Evolutionary conservation across 2,329 filamentous ascomycete species (phyloP), one percentile per base, ranked within the genome.

Genomic region (Pestalotiopsis sp.): DNA sequence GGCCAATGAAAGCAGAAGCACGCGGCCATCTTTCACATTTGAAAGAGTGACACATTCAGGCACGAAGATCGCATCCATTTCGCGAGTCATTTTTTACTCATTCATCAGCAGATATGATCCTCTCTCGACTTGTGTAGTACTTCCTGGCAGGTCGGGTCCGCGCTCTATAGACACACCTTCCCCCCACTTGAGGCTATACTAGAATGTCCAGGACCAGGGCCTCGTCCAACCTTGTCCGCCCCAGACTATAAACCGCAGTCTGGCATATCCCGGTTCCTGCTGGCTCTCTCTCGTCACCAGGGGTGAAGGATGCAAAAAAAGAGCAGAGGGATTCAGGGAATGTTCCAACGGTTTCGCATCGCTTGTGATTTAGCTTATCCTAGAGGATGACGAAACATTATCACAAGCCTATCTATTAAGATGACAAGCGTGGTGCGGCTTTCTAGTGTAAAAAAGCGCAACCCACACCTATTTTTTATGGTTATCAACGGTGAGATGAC

Each of bases 131-230:
- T 59, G n/a, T 52, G 45, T 17, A 23, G 23, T 14, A 27, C 57
- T 27, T 59, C 57, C 27, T 38, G 17, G 25, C 59, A 52, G 45
- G 45, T 17, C 31, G 14, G 27, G 25, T 7, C 25, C 36, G 14
- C n/a, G 17, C 9, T 39, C n/a, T 41, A 62, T 62, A 12, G 59
- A 39, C 59, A 62, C 59, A 36, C 59, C 59, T 23, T 4, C 13
- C 20, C 58, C 59, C 59, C 59, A 61, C 59, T 61, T 20, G 14
- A 62, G 56, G 56, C 56, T 62, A 62, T 36, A 39, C 20, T 62
- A 62, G 45, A 17, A 52, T 23, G 45, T 7, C 25, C 59, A 27
- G 38, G 59, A 31, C 38, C 31, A 6, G 38, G 59, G 27, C 59
- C n/a, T 41, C 2, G 12, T 38, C n/a, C n/a, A 62, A 20, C 59